Percentiles rank a stretch among this genome's conserved stretches.
Evolutionary conservation across 1,284 basidiomycete species (phyloP).

Genomic region (Rhodotorula mucilaginosa): DNA sequence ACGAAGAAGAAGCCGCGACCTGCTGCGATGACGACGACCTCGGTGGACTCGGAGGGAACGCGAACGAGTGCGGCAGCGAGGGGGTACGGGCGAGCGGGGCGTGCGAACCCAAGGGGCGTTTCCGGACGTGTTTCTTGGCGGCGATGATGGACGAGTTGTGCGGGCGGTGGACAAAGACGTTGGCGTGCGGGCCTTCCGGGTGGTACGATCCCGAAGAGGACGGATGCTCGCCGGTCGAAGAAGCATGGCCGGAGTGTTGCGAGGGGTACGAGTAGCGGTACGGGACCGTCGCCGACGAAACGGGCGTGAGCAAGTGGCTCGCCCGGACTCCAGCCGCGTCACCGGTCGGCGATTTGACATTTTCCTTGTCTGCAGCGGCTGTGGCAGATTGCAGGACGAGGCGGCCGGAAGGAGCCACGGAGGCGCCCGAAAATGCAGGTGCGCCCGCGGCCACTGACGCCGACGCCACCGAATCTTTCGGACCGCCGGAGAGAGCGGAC

Average conservation of each 20-base stretch:
- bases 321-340: neutral
- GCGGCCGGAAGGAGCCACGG: neutral
- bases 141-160: conserved; percentile 35
- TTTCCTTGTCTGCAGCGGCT: conserved; percentile 23
- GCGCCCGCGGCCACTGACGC: neutral
- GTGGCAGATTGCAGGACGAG: neutral
- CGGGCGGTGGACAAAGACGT: conserved; percentile 26
- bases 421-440: neutral
- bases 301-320: neutral
- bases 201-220: neutral
- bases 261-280: conserved; percentile 3
- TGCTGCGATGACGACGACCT: conserved; percentile 2
- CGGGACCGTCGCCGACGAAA: neutral
- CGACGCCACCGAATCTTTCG: neutral
- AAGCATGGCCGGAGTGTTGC: neutral
- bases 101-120: conserved; percentile 38
- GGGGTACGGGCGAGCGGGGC: conserved; percentile 39
- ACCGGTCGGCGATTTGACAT: neutral
- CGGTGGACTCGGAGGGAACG: conserved; percentile 34
- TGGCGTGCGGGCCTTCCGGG: neutral
- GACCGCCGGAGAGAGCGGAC: neutral
- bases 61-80: conserved; percentile 34
- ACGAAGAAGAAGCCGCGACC: neutral
- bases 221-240: neutral
- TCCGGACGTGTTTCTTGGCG: conserved; percentile 39